Evolutionary conservation across 106 monocot genomes (phyloP).

Genomic region (Dendrobium catenatum): DNA sequence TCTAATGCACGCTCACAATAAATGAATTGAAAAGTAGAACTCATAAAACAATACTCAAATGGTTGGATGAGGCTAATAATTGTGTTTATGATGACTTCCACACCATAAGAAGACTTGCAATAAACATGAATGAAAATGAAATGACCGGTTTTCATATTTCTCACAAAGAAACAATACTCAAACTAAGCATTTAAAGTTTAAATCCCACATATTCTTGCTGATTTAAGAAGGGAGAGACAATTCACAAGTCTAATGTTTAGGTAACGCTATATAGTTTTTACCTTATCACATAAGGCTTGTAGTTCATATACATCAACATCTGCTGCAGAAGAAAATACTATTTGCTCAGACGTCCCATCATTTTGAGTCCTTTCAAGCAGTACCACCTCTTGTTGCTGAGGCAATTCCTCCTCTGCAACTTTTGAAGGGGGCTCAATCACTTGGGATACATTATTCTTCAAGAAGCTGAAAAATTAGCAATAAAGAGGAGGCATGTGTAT

Average conservation of each 20-base stretch:
- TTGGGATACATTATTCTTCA: constrained; percentile 62
- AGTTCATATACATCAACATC: constrained; percentile 96
- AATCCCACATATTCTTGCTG: neutral
- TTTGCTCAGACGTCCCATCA: constrained; percentile 80
- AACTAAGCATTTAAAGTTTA: neutral
- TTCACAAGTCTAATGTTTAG: neutral
- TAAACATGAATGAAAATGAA: neutral
- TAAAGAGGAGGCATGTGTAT: neutral
- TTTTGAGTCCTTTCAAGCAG: constrained; percentile 61
- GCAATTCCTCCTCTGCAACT: constrained; percentile 38
- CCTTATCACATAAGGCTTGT: constrained; percentile 93
- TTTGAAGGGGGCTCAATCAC: constrained; percentile 54
- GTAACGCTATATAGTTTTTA: constrained; percentile 10
- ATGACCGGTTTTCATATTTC: neutral
- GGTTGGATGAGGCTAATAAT: too few relatives aligned
- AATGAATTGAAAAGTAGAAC: neutral
- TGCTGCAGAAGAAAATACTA: constrained; percentile 86
- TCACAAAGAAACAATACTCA: neutral
- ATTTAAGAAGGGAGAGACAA: neutral
- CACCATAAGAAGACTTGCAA: neutral
- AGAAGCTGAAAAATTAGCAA: constrained; percentile 44
- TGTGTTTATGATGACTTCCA: too few relatives aligned
- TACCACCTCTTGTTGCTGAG: constrained; percentile 59
- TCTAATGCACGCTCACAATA: neutral
- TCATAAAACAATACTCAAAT: neutral